A percentile compares a stretch with the other conserved stretches of the same genome.
These are phyloP conservation scores for Durio zibethinus DNA, from an alignment of 345 rosid genomes.

Conservation along the genomic window DNA sequence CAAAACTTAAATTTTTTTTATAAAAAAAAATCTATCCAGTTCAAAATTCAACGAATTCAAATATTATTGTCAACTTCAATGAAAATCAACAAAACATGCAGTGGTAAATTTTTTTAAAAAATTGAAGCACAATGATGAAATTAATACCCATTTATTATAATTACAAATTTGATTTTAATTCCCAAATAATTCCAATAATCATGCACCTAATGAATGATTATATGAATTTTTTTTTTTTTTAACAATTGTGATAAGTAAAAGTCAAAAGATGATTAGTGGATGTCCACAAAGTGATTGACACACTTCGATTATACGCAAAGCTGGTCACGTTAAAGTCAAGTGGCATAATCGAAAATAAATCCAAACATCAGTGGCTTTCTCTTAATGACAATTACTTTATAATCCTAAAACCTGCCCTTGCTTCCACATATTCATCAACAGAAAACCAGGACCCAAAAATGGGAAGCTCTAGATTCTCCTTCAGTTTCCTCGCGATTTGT, in stretches of 20 bases:
- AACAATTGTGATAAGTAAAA: not conserved
- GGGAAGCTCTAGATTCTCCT: conserved; percentile 21
- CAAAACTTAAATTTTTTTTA: too few relatives aligned
- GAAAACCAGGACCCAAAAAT: conserved; percentile 13
- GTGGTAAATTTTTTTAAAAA: too few relatives aligned
- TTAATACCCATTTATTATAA: too few relatives aligned
- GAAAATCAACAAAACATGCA: too few relatives aligned
- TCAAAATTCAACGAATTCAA: too few relatives aligned
- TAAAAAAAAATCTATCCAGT: too few relatives aligned
- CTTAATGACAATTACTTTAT: conserved; percentile 1
- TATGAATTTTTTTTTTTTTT: not conserved
- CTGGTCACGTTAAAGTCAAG: conserved; percentile 24
- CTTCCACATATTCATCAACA: not conserved
- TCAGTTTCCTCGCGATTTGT: conserved; percentile 24
- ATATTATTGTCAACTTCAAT: too few relatives aligned
- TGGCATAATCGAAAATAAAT: conserved; percentile 26
- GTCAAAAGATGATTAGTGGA: conserved; percentile 8
- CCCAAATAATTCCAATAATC: too few relatives aligned
- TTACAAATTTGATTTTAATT: too few relatives aligned
- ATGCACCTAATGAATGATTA: too few relatives aligned
- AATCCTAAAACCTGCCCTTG: not conserved
- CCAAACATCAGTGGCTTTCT: conserved; percentile 26
- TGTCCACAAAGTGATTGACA: conserved; percentile 1
- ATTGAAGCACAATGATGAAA: too few relatives aligned
- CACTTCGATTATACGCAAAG: not conserved